A percentile compares a stretch with the other conserved stretches of the same genome.
Conservation (phyloP, 202 grass and related monocot genomes). For the Hordeum pubiflorum region DNA sequence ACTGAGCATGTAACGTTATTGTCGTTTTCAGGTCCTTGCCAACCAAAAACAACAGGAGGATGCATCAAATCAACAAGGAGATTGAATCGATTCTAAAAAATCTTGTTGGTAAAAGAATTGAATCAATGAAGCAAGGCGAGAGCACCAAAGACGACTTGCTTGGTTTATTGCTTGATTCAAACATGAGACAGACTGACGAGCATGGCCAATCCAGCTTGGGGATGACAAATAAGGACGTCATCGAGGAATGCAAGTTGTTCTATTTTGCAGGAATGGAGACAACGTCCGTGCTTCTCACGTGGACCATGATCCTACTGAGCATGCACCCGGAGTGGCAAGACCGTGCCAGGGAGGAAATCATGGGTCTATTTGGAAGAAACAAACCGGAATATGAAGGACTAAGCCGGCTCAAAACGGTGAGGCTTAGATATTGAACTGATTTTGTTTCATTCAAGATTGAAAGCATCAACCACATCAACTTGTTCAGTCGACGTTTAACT, state of each 20-base stretch:
- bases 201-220: conserved; percentile 12
- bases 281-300: conserved; percentile 52
- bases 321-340: conserved; percentile 62
- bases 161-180: conserved; percentile 59
- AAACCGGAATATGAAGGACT: conserved; percentile 45
- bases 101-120: conserved; percentile 41
- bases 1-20: not conserved
- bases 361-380: conserved; percentile 36
- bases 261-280: conserved; percentile 70
- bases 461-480: not conserved
- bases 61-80: conserved; percentile 43
- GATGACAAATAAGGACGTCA: conserved; percentile 48
- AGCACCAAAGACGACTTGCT: conserved; percentile 48
- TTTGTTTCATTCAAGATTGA: not conserved
- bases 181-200: not conserved
- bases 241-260: conserved; percentile 81
- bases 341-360: conserved; percentile 57
- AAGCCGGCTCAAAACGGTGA: conserved; percentile 53
- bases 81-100: conserved; percentile 31
- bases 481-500: not conserved
- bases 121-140: conserved; percentile 34
- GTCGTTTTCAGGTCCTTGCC: conserved; percentile 26
- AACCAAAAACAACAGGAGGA: conserved; percentile 51
- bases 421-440: not conserved
- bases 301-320: conserved; percentile 59